A percentile compares a stretch with the other conserved stretches of the same genome.
Evolutionary conservation across 2,329 filamentous ascomycete species (phyloP).

Genomic region (Chrysoporthe austroafricana): DNA sequence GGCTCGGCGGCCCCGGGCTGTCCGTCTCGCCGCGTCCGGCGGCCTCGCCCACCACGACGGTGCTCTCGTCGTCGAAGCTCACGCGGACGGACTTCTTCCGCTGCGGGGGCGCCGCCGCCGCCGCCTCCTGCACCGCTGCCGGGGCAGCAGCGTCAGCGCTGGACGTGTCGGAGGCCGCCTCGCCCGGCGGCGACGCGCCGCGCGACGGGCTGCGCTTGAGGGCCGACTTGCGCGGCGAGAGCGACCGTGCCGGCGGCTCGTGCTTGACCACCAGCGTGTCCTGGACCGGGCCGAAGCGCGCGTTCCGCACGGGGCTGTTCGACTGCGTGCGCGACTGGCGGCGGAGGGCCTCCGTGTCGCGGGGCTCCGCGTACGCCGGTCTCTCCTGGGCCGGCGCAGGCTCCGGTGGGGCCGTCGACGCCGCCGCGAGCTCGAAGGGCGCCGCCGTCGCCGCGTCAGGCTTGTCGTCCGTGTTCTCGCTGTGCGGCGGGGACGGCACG

Average conservation of each 20-base stretch:
- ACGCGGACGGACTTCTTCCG: conserved; percentile 72
- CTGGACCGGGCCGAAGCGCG: conserved; percentile 66
- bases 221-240: conserved; percentile 78
- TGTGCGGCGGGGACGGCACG: conserved; percentile 24
- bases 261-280: conserved; percentile 64
- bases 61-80: conserved; percentile 76
- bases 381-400: conserved; percentile 16
- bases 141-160: conserved; percentile 38
- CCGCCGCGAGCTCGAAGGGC: conserved; percentile 24
- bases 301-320: conserved; percentile 67
- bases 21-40: conserved; percentile 43
- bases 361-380: conserved; percentile 24
- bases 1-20: conserved; percentile 44
- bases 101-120: conserved; percentile 43
- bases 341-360: conserved; percentile 23
- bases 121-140: conserved; percentile 28
- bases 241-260: conserved; percentile 69
- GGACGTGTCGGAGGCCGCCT: conserved; percentile 49
- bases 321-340: conserved; percentile 47
- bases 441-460: conserved; percentile 8
- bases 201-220: conserved; percentile 66
- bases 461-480: conserved; percentile 23
- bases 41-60: conserved; percentile 56
- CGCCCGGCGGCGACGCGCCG: conserved; percentile 55
- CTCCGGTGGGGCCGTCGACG: conserved; percentile 24